phyloP scores from a whole-genome alignment of 1,284 basidiomycete species.

The Apiotrichum montevideense region DNA sequence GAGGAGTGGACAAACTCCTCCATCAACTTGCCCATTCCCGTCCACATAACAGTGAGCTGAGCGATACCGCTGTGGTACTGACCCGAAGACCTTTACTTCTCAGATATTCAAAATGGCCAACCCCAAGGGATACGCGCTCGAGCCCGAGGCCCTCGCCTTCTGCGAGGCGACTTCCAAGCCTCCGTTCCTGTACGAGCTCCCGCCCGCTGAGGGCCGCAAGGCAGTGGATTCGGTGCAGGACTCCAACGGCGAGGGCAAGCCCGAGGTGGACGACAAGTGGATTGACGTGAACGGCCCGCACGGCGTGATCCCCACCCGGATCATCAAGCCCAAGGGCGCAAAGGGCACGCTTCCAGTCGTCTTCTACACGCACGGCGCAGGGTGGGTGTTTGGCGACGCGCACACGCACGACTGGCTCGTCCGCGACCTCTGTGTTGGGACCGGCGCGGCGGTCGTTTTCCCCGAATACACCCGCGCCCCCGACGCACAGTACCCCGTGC shows the following conservation, averaged over 20 bases:
- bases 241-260: background rate
- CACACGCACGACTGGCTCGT: conserved; percentile 16
- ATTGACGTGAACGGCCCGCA: conserved; percentile 6
- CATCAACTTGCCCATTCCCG: too few relatives aligned
- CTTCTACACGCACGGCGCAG: conserved; percentile 15
- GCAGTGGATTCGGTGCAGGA: conserved; percentile 10
- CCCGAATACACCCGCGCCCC: conserved; percentile 14
- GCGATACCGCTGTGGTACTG: too few relatives aligned
- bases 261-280: conserved; percentile 17
- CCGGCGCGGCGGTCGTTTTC: conserved; percentile 13
- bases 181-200: conserved; percentile 13
- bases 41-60: too few relatives aligned
- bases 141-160: conserved; percentile 9
- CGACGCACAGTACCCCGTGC: conserved; percentile 9
- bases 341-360: conserved; percentile 12
- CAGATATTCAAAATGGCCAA: conserved; percentile 4
- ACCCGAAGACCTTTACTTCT: too few relatives aligned
- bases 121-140: conserved; percentile 12
- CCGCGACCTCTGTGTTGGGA: conserved; percentile 13
- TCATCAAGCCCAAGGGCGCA: conserved; percentile 11
- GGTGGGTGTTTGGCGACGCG: conserved; percentile 15
- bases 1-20: too few relatives aligned
- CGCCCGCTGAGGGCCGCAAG: conserved; percentile 12
- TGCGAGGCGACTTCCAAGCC: conserved; percentile 9
- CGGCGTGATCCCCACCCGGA: conserved; percentile 3